Percentiles rank a stretch among this genome's conserved stretches.
phyloP scores from a whole-genome alignment of 208 protist genomes.

The Leishmania gerbilli region DNA sequence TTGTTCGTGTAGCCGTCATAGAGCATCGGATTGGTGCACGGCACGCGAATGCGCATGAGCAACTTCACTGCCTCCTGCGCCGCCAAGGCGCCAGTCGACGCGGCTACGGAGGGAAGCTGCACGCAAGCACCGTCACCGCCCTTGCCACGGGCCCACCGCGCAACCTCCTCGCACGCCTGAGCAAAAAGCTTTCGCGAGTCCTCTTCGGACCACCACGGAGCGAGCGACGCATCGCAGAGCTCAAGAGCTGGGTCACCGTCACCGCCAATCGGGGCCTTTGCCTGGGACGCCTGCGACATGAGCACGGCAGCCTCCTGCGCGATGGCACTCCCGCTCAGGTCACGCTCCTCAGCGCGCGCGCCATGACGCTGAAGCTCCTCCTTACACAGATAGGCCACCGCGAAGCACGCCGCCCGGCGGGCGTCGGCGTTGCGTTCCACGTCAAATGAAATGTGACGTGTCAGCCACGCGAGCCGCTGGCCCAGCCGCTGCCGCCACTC shows the following conservation, averaged over 20 bases:
- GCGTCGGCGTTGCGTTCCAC: background rate
- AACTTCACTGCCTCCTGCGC: constrained; percentile 97
- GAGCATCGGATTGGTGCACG: constrained; percentile 88
- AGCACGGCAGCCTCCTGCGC: constrained; percentile 6
- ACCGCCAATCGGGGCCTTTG: background rate
- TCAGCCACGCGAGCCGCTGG: constrained; percentile 11
- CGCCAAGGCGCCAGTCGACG: constrained; percentile 92
- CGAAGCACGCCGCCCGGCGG: constrained; percentile 22
- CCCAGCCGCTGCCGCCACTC: constrained; percentile 23
- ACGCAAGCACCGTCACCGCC: constrained; percentile 32
- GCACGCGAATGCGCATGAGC: constrained; percentile 90
- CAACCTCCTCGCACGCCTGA: constrained; percentile 61
- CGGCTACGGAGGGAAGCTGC: constrained; percentile 92
- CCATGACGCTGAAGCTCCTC: constrained; percentile 24
- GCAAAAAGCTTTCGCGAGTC: constrained; percentile 3
- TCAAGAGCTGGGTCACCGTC: background rate
- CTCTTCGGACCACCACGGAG: background rate
- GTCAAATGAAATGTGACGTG: constrained; percentile 7
- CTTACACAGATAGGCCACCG: constrained; percentile 16
- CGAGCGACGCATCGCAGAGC: background rate
- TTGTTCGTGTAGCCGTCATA: constrained; percentile 89
- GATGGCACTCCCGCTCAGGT: background rate
- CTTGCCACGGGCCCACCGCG: constrained; percentile 31
- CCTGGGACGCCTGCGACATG: background rate
- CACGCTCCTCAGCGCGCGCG: background rate